Percentiles rank a stretch among this genome's conserved stretches.
Conservation (phyloP, 345 rosid species). For the Hevea brasiliensis region DNA sequence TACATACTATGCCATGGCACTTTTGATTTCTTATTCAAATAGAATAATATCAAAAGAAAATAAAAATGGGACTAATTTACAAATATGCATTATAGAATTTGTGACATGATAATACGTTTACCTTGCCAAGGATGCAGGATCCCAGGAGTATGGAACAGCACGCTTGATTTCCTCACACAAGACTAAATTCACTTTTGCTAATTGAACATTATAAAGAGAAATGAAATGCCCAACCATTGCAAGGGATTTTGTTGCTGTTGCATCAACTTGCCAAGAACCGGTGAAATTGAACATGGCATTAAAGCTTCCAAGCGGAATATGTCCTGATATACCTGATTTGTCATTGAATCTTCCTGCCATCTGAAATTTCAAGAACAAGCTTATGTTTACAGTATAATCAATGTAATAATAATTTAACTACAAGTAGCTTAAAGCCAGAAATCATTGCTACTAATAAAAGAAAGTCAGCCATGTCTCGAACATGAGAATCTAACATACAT, state of each 20-base stretch:
- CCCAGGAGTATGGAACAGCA: constrained; percentile 95
- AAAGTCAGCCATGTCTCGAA: background rate
- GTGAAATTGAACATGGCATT: constrained; percentile 96
- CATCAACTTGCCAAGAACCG: constrained; percentile 91
- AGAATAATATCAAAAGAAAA: background rate
- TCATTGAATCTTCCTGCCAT: constrained; percentile 81
- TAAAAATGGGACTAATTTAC: background rate
- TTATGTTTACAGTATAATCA: background rate
- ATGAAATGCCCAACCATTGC: constrained; percentile 83
- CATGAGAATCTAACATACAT: background rate
- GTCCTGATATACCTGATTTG: constrained; percentile 68
- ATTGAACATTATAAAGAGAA: constrained; percentile 59
- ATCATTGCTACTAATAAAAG: background rate
- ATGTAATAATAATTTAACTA: background rate
- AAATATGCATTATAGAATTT: background rate
- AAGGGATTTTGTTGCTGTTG: constrained; percentile 90
- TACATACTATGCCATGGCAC: background rate
- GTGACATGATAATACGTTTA: constrained; percentile 22
- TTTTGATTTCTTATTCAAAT: background rate
- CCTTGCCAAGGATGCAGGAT: constrained; percentile 96
- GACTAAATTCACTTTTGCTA: constrained; percentile 52
- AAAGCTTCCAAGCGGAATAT: constrained; percentile 89
- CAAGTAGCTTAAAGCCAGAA: constrained; percentile 2
- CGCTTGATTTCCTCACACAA: constrained; percentile 61
- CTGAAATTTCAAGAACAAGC: constrained; percentile 45